These are phyloP conservation scores for Excoecaria cochinchinensis DNA, from an alignment of 345 rosid genomes.

Conservation along the genomic window DNA sequence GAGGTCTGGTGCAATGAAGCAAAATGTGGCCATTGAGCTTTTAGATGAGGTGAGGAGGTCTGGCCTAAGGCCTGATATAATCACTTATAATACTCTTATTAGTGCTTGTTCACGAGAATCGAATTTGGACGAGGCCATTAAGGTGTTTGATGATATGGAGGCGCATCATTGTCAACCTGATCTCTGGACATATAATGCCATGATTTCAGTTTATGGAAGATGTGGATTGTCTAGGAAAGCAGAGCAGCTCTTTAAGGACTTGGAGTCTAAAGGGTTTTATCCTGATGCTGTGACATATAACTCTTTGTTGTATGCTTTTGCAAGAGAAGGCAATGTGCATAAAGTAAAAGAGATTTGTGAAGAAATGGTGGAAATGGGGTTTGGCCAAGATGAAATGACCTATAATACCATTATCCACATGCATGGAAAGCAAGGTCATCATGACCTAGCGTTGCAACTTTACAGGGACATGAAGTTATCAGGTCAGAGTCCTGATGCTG, in stretches of 20 bases:
- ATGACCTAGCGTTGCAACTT: constrained; percentile 68
- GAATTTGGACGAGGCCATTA: constrained; percentile 71
- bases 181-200: constrained; percentile 94
- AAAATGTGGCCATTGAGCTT: constrained; percentile 59
- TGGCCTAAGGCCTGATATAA: constrained; percentile 81
- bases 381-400: constrained; percentile 82
- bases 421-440: constrained; percentile 88
- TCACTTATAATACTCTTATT: constrained; percentile 86
- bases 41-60: constrained; percentile 73
- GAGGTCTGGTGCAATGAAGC: constrained; percentile 55
- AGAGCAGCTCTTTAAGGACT: constrained; percentile 63
- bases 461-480: constrained; percentile 78
- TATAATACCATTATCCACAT: constrained; percentile 91
- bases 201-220: constrained; percentile 87
- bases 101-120: constrained; percentile 85
- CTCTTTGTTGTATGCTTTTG: constrained; percentile 92
- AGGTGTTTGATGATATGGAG: constrained; percentile 75
- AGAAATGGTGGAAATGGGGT: constrained; percentile 76
- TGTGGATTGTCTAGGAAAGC: constrained; percentile 74
- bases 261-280: constrained; percentile 70
- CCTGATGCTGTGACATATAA: constrained; percentile 92
- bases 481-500: constrained; percentile 73
- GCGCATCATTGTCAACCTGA: constrained; percentile 76
- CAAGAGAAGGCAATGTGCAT: constrained; percentile 72
- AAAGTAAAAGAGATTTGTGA: constrained; percentile 70